Evolutionary conservation across 1,284 basidiomycete genomes (phyloP).

Genomic region (Malassezia yamatoensis): DNA sequence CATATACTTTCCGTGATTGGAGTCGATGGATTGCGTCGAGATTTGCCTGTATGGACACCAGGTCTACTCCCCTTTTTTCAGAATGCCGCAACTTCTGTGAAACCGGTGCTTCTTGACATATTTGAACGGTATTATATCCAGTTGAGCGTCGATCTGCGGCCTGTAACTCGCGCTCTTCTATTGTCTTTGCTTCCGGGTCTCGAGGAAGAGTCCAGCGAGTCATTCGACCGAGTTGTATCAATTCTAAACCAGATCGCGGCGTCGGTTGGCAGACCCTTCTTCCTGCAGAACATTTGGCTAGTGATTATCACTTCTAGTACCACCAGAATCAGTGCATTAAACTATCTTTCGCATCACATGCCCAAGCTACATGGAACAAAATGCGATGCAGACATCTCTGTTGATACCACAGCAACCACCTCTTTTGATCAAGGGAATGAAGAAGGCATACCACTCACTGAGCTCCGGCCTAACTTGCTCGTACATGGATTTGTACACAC

Average conservation of each 20-base stretch:
- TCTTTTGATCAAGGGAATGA: conserved; percentile 6
- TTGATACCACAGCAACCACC: neutral
- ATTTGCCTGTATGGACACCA: conserved; percentile 86
- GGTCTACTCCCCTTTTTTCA: conserved; percentile 98
- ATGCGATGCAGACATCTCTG: neutral
- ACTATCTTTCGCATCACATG: conserved; percentile 70
- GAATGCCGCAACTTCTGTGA: conserved; percentile 75
- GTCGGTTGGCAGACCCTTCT: conserved; percentile 62
- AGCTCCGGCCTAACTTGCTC: conserved; percentile 78
- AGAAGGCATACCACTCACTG: conserved; percentile 41
- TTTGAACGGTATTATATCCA: conserved; percentile 60
- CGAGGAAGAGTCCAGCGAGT: conserved; percentile 50
- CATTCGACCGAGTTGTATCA: conserved; percentile 81
- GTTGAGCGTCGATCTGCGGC: conserved; percentile 67
- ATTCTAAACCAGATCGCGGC: conserved; percentile 72
- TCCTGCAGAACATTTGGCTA: conserved; percentile 89
- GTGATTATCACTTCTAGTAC: conserved; percentile 80
- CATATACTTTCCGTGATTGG: conserved; percentile 83
- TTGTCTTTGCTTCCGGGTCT: conserved; percentile 68
- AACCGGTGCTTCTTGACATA: conserved; percentile 30
- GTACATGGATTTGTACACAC: conserved; percentile 79
- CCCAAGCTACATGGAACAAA: conserved; percentile 49
- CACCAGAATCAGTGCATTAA: conserved; percentile 74
- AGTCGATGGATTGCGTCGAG: conserved; percentile 72
- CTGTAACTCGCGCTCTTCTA: conserved; percentile 84